Base-by-base conservation (phyloP, 148 eudicot species). In the Chenopodium album region DNA sequence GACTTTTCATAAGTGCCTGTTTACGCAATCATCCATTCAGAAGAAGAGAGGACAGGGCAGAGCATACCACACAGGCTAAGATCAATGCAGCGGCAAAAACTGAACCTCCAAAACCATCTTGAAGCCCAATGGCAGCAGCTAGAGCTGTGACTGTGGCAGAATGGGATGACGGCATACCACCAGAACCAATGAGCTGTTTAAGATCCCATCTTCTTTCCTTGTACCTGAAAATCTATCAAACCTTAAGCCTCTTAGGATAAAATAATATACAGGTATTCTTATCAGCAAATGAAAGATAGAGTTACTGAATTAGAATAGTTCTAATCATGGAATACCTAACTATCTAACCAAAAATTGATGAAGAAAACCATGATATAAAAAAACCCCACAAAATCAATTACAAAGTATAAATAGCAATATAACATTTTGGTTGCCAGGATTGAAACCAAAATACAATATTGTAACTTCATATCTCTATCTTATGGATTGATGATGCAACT, bases 81-180 rank as follows among this genome's bases (percentile, higher is more conserved):
- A 92, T 83, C 52, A 89, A 79, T 64, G 97, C 85, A 73, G 86
- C 87, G 56, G 98, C 97, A 87, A 97, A 97, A 26, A 84, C 32
- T 56, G 98, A 90, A 83, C 92, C 91, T 77, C 95, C 96, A 72
- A 90, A 75, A 52, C 99, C 94, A 71, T 97, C 98, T 2, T 87
- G 93, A 64, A 90, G 87, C 62, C 99, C 99, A 69, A 97, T 83
- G 23, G 91, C 97, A 28, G 86, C 88, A 70, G 98, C 95, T 76
- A 97, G 92, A 87, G 98, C 98, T 68, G 91, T 85, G 71, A 97
- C 99, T 20, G 99, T 94, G 73, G 99, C 94, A 28, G 99, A 91
- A 87, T 97, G 99, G 71, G 99, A 97, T 52, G 99, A 97, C 26
- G 99, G 99, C 99, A 97, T 97, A 29, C 99, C 99, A 78, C 99